Conservation (phyloP, 495 filamentous ascomycete genomes). For the Aspergillus cavernicola region DNA sequence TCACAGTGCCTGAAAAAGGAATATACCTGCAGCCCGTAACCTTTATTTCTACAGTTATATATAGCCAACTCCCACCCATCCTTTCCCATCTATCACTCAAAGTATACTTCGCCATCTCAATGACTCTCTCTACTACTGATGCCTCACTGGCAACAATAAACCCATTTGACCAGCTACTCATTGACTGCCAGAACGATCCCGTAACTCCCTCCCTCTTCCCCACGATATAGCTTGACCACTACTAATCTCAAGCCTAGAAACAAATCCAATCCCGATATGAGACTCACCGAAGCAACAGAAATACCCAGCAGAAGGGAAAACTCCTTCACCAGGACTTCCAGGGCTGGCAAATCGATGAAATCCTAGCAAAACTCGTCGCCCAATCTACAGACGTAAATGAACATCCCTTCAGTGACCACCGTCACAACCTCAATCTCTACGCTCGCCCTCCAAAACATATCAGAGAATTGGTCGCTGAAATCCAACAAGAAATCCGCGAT, state of each 20-base stretch:
- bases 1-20: neutral
- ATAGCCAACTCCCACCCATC: neutral
- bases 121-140: neutral
- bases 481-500: constrained; percentile 62
- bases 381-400: constrained; percentile 39
- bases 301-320: constrained; percentile 63
- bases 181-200: constrained; percentile 53
- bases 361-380: constrained; percentile 58
- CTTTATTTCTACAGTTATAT: neutral
- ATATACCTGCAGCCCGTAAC: constrained; percentile 3
- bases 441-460: constrained; percentile 73
- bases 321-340: constrained; percentile 65
- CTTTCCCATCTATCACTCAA: neutral
- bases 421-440: constrained; percentile 85
- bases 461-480: constrained; percentile 55
- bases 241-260: constrained; percentile 38
- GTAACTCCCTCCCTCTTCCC: constrained; percentile 32
- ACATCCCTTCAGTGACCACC: constrained; percentile 58
- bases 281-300: constrained; percentile 68
- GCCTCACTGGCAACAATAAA: constrained; percentile 40
- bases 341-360: constrained; percentile 70
- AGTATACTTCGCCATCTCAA: no score
- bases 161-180: constrained; percentile 74
- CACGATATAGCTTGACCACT: neutral
- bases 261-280: constrained; percentile 70